A percentile compares a stretch with the other conserved stretches of the same genome.
phyloP scores from a whole-genome alignment of 2,329 filamentous ascomycete genomes.

The Clonostachys rhizophaga region DNA sequence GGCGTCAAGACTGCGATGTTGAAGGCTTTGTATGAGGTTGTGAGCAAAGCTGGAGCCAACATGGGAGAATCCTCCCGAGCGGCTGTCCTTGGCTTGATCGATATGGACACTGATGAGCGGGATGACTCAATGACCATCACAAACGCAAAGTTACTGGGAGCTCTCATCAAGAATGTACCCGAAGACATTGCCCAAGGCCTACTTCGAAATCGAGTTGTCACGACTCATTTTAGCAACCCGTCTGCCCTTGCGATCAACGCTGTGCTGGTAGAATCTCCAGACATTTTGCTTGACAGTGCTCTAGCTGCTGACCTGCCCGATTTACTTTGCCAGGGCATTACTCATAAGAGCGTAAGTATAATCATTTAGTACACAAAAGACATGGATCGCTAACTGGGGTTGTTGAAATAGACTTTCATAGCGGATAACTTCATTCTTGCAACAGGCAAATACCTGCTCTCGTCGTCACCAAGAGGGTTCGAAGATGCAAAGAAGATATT shows the following conservation, averaged over 20 bases:
- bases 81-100: constrained; percentile 84
- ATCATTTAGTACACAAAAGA: neutral
- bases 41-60: constrained; percentile 88
- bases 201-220: constrained; percentile 72
- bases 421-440: constrained; percentile 86
- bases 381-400: constrained; percentile 1
- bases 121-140: constrained; percentile 81
- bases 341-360: constrained; percentile 64
- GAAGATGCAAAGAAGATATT: constrained; percentile 78
- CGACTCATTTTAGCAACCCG: constrained; percentile 67
- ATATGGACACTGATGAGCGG: constrained; percentile 71
- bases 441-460: constrained; percentile 83
- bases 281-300: constrained; percentile 58
- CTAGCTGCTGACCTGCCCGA: constrained; percentile 71
- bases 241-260: constrained; percentile 87
- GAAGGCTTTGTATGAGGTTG: constrained; percentile 92
- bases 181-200: constrained; percentile 58
- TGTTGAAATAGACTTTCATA: constrained; percentile 60
- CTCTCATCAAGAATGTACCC: constrained; percentile 82
- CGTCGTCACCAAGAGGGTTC: constrained; percentile 62
- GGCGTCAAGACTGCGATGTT: constrained; percentile 95
- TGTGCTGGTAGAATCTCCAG: constrained; percentile 75
- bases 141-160: constrained; percentile 84
- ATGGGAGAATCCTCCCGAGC: constrained; percentile 90
- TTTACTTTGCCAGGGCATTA: constrained; percentile 77